phyloP scores from a whole-genome alignment of 192 early-diverging fungal genomes.

The Coemansia sp. region DNA sequence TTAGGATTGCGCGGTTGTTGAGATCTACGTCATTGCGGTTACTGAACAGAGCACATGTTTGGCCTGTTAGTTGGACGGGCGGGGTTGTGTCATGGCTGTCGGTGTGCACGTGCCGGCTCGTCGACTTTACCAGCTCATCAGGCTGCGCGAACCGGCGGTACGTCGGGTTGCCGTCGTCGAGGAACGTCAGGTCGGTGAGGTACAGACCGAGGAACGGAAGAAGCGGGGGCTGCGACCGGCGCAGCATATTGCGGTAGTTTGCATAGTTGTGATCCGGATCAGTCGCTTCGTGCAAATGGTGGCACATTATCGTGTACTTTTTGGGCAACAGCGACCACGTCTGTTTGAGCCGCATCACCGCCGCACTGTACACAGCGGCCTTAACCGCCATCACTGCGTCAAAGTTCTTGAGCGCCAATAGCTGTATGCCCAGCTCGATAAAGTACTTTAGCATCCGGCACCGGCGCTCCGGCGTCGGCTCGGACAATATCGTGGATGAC shows the following conservation, averaged over 20 bases:
- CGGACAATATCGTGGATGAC: conserved; percentile 68
- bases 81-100: background rate
- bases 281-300: conserved; percentile 57
- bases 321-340: conserved; percentile 67
- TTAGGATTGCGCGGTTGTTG: conserved; percentile 50
- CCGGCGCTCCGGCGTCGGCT: conserved; percentile 69
- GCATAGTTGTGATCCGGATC: conserved; percentile 68
- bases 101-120: background rate
- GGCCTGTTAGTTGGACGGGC: conserved; percentile 37
- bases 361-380: conserved; percentile 70
- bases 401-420: conserved; percentile 61
- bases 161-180: conserved; percentile 79
- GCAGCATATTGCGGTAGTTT: conserved; percentile 54
- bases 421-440: conserved; percentile 69
- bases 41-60: conserved; percentile 44
- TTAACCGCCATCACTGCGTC: conserved; percentile 79
- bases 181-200: conserved; percentile 80
- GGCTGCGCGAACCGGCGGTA: conserved; percentile 49
- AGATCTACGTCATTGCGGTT: conserved; percentile 33
- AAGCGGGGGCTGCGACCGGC: conserved; percentile 60
- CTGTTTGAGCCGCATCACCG: conserved; percentile 67
- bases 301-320: conserved; percentile 67
- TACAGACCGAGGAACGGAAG: conserved; percentile 80
- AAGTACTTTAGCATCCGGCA: conserved; percentile 69
- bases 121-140: conserved; percentile 5